Evolutionary conservation across 306 rosid species (phyloP).

Genomic region (Cucurbita pepo): DNA sequence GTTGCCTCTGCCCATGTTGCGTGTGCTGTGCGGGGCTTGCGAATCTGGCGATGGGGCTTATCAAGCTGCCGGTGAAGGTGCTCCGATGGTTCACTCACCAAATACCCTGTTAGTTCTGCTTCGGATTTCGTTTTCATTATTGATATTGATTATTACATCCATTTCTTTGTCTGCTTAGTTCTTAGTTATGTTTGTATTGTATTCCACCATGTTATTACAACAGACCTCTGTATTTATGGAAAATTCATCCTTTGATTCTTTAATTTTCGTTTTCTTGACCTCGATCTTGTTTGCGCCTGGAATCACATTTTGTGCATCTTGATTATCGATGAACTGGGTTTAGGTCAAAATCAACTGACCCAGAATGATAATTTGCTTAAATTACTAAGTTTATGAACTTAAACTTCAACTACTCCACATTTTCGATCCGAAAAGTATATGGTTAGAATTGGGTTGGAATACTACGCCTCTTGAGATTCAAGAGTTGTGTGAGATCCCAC

Average conservation of each 20-base stretch:
- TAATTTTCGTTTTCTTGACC: not conserved
- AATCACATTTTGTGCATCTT: not conserved
- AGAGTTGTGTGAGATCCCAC: too few relatives aligned
- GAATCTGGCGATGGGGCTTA: slow-evolving; percentile 52
- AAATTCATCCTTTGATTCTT: not conserved
- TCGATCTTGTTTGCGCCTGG: not conserved
- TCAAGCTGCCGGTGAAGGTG: slow-evolving; percentile 50
- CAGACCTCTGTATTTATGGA: not conserved
- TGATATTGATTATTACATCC: not conserved
- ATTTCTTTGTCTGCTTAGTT: not conserved
- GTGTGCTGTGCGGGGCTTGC: slow-evolving; percentile 49
- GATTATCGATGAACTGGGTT: too few relatives aligned
- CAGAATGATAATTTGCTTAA: too few relatives aligned
- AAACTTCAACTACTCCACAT: too few relatives aligned
- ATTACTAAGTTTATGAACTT: too few relatives aligned
- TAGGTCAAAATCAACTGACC: too few relatives aligned
- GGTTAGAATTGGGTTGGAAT: too few relatives aligned
- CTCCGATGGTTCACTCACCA: slow-evolving; percentile 44
- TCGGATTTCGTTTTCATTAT: not conserved
- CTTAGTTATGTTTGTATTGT: not conserved
- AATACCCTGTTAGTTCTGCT: slow-evolving; percentile 42
- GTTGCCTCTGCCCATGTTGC: slow-evolving; percentile 84
- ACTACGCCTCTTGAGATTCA: too few relatives aligned
- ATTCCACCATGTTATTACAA: not conserved
- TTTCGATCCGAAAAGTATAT: too few relatives aligned